Evolutionary conservation across 2,329 filamentous ascomycete genomes (phyloP), one percentile per base, ranked within the genome.

Genomic region (Cladobotryum protrusum): DNA sequence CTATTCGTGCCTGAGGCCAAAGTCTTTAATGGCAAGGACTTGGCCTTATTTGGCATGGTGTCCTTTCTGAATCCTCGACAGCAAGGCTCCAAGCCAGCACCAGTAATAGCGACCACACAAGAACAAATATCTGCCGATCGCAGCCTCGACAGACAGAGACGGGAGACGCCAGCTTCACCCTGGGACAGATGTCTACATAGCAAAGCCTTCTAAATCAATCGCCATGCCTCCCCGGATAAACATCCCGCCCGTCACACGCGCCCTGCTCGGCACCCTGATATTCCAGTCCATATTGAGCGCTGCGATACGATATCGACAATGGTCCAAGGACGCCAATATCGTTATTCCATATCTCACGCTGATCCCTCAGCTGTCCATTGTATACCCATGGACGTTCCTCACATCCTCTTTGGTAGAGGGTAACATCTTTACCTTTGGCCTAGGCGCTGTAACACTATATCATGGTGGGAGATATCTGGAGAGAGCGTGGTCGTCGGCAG

Each of bases 401-500:
- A 87, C 88, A 3, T 86, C 90, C 2, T 88, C 90, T 0, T 78
- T 96, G 50, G 89, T 96, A 44, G 93, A 99, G 73, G 87, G 89
- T 69, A 97, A 97, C 67, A 76, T 97, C 60, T 87, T 96, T 63
- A 95, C 89, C 11, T 76, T 96, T 40, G 71, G 81, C 20, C 82
- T 95, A 50, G 89, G 89, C 43, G 84, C 78, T 24, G 73, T 85
- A 40, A 91, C 91, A 1, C 71, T 97, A 48, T 95, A 91, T 68
- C 89, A 96, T 72, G 92, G 92, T 49, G 93, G 93, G 9, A 83
- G 90, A 60, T 99, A 99, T 68, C 81, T 99, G 18, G 93, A 99
- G 77, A 79, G 93, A 62, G 92, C 93, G 33, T 99, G 92, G 93
- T 91, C 90, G 32, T 92, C 89, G 20, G 81, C 80, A 50, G 92